These are phyloP conservation scores for Boletus speciosus DNA, from an alignment of 768 basidiomycete species.

Conservation along the genomic window DNA sequence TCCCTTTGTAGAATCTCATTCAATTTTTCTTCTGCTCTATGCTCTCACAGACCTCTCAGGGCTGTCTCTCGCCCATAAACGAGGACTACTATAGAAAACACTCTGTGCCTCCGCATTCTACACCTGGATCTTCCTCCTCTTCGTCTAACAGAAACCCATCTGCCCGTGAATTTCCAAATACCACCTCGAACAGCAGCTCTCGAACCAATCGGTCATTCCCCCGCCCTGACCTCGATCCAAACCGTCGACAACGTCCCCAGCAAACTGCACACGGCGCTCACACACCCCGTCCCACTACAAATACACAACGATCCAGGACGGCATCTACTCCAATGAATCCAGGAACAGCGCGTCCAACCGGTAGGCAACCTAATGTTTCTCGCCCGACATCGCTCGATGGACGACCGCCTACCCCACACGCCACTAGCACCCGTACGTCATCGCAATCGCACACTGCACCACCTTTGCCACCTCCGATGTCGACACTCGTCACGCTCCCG, in stretches of 20 bases:
- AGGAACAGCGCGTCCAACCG: constrained; percentile 1
- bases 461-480: constrained; percentile 49
- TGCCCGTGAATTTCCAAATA: constrained; percentile 9
- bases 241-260: constrained; percentile 31
- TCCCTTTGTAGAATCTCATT: neutral
- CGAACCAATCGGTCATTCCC: constrained; percentile 41
- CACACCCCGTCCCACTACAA: constrained; percentile 17
- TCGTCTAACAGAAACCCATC: constrained; percentile 16
- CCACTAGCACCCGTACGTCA: constrained; percentile 5
- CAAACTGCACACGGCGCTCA: constrained; percentile 6
- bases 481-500: constrained; percentile 61
- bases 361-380: constrained; percentile 1
- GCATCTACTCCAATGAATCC: constrained; percentile 21
- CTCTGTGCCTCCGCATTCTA: constrained; percentile 20
- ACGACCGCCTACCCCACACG: constrained; percentile 6
- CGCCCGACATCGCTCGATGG: constrained; percentile 22
- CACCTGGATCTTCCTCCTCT: constrained; percentile 11
- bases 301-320: constrained; percentile 17
- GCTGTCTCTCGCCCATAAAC: constrained; percentile 56
- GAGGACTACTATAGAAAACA: constrained; percentile 48
- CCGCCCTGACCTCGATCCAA: constrained; percentile 62
- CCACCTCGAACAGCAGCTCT: constrained; percentile 15
- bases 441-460: constrained; percentile 33
- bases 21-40: neutral
- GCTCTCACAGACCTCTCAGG: constrained; percentile 46